Percentiles rank a stretch among this genome's conserved stretches.
phyloP scores from a whole-genome alignment of 306 rosid genomes.

The Delonix regia region DNA sequence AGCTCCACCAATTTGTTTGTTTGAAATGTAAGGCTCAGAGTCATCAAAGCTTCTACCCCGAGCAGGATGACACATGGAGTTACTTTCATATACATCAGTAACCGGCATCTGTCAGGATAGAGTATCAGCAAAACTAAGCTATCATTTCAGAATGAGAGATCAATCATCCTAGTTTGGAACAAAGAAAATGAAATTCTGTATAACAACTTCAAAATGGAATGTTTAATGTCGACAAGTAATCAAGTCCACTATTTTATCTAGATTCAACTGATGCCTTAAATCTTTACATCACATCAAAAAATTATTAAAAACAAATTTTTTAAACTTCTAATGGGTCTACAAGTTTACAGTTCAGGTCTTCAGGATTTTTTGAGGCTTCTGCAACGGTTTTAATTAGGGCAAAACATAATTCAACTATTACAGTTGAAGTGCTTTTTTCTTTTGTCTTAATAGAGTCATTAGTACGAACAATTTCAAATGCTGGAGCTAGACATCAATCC shows the following conservation, averaged over 20 bases:
- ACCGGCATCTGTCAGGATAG: constrained; percentile 51
- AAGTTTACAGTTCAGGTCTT: not conserved
- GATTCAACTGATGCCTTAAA: not conserved
- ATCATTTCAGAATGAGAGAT: not conserved
- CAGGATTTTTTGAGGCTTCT: not conserved
- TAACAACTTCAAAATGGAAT: not conserved
- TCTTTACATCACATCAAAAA: not conserved
- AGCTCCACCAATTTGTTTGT: constrained; percentile 55
- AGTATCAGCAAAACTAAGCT: constrained; percentile 24
- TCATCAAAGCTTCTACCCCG: constrained; percentile 68
- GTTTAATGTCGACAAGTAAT: not conserved
- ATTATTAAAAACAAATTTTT: not conserved
- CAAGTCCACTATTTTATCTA: not conserved
- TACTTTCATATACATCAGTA: constrained; percentile 47
- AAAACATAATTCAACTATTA: not conserved
- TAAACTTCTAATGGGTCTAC: not conserved
- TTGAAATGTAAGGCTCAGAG: constrained; percentile 57
- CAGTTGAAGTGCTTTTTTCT: not conserved
- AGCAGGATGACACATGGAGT: constrained; percentile 41
- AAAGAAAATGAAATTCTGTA: too few relatives aligned
- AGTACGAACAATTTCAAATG: not conserved
- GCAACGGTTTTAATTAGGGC: not conserved
- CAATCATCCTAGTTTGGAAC: not conserved
- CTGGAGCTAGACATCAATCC: not conserved
- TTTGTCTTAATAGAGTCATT: not conserved